A percentile compares a stretch with the other conserved stretches of the same genome.
Conservation (phyloP, 2,329 filamentous ascomycete species). For the Fusarium poae region DNA sequence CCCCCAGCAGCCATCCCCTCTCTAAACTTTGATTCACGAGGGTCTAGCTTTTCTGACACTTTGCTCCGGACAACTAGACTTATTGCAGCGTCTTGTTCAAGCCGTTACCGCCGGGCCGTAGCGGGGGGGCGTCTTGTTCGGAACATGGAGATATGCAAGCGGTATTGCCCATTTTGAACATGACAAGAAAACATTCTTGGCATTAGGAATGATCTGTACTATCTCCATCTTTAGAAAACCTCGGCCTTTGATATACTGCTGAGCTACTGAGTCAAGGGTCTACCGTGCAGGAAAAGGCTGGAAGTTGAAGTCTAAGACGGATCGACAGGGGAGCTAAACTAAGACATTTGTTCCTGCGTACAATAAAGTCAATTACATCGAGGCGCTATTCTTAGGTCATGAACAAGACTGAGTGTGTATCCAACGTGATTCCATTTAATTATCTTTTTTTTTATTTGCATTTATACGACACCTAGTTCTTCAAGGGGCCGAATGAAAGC, state of each 20-base stretch:
- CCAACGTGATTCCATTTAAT: not conserved
- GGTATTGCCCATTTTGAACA: constrained; percentile 4
- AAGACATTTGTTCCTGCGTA: not conserved
- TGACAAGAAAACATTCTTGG: not conserved
- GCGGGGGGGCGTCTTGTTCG: not conserved
- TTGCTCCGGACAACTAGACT: constrained; percentile 17
- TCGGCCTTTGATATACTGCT: not conserved
- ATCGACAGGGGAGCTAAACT: constrained; percentile 5
- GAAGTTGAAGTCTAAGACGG: not conserved
- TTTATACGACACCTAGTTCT: not conserved
- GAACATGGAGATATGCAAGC: not conserved
- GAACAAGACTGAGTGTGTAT: fast-evolving
- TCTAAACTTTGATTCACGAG: not conserved
- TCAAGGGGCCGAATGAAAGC: not conserved
- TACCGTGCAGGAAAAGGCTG: not conserved
- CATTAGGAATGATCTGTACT: not conserved
- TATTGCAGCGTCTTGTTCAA: not conserved
- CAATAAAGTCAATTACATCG: not conserved
- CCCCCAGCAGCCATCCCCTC: not conserved
- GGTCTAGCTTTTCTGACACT: not conserved
- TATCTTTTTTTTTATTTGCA: too few relatives aligned
- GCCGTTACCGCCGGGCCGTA: constrained; percentile 36
- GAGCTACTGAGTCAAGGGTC: not conserved
- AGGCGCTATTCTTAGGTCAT: too few relatives aligned
- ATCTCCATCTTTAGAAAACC: not conserved